A percentile compares a stretch with the other conserved stretches of the same genome.
phyloP scores from a whole-genome alignment of 1,139 yeast species.

The Suzukiozyma palmioleophila region DNA sequence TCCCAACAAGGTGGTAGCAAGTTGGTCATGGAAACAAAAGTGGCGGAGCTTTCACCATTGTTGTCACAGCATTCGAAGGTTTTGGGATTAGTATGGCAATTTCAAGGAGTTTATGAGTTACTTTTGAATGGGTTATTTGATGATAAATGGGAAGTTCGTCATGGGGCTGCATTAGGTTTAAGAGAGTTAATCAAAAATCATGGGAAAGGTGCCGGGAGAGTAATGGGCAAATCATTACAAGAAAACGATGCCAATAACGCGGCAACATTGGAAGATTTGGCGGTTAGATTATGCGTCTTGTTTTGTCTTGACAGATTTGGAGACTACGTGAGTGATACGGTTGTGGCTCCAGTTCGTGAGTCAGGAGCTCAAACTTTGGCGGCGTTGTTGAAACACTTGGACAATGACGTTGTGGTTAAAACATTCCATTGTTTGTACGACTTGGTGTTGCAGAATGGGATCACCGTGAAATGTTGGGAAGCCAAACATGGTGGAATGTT shows the following conservation, averaged over 20 bases:
- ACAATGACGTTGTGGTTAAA: conserved; percentile 46
- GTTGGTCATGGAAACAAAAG: conserved; percentile 77
- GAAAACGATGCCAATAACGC: conserved; percentile 67
- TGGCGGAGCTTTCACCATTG: conserved; percentile 64
- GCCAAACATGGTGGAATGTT: conserved; percentile 98
- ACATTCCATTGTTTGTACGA: conserved; percentile 66
- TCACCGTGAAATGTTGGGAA: conserved; percentile 69
- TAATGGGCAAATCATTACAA: conserved; percentile 52
- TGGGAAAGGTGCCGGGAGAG: conserved; percentile 83
- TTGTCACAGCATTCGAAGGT: conserved; percentile 73
- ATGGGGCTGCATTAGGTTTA: conserved; percentile 91
- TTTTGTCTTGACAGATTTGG: conserved; percentile 95
- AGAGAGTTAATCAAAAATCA: conserved; percentile 83
- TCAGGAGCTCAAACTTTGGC: conserved; percentile 95
- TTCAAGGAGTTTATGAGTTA: conserved; percentile 93
- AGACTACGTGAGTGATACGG: conserved; percentile 95
- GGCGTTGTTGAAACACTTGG: conserved; percentile 72
- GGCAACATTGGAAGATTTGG: conserved; percentile 78
- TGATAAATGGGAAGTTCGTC: conserved; percentile 92
- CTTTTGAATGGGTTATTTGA: conserved; percentile 76
- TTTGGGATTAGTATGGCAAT: conserved; percentile 86
- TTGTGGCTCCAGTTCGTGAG: conserved; percentile 97
- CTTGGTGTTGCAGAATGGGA: conserved; percentile 64
- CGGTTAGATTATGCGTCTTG: conserved; percentile 79
- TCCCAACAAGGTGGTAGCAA: conserved; percentile 79